Evolutionary conservation across 2,329 filamentous ascomycete species (phyloP).

Genomic region (Lachnellula suecica): DNA sequence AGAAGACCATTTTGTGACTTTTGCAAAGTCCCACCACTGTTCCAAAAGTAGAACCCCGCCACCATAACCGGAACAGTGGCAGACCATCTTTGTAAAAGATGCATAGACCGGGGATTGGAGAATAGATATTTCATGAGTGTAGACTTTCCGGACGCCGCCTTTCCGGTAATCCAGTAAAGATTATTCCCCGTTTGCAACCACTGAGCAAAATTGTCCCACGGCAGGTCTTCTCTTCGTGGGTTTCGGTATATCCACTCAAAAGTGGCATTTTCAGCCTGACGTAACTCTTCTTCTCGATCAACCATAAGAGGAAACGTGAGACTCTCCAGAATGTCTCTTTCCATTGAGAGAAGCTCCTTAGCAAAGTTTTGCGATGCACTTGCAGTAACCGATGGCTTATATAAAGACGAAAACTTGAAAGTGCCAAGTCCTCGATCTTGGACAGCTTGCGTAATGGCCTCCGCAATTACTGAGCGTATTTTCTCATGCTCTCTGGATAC

Average conservation of each 20-base stretch:
- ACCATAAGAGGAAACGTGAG: too few species aligned
- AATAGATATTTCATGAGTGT: constrained; percentile 20
- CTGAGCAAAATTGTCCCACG: constrained; percentile 1
- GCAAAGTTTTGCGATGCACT: too few species aligned
- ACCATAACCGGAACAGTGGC: constrained; percentile 15
- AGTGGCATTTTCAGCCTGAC: neutral
- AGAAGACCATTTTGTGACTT: constrained; percentile 11
- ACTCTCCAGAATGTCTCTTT: too few species aligned
- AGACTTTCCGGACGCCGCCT: constrained; percentile 17
- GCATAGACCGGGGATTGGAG: neutral
- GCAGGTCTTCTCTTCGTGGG: neutral
- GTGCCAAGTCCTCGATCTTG: too few species aligned
- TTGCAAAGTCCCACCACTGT: constrained; percentile 33
- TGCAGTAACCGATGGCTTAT: too few species aligned
- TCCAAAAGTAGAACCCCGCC: constrained; percentile 47
- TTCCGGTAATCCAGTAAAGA: constrained; percentile 20
- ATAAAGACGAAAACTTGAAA: too few species aligned
- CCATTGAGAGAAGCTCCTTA: too few species aligned
- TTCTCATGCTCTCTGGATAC: too few species aligned
- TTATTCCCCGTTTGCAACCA: constrained; percentile 10
- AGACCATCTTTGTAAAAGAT: constrained; percentile 29
- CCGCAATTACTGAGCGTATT: too few species aligned
- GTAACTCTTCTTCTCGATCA: neutral
- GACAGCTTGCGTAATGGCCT: too few species aligned
- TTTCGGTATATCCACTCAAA: neutral